Evolutionary conservation across 306 rosid species (phyloP).

Genomic region (Pyrus pyrifolia): DNA sequence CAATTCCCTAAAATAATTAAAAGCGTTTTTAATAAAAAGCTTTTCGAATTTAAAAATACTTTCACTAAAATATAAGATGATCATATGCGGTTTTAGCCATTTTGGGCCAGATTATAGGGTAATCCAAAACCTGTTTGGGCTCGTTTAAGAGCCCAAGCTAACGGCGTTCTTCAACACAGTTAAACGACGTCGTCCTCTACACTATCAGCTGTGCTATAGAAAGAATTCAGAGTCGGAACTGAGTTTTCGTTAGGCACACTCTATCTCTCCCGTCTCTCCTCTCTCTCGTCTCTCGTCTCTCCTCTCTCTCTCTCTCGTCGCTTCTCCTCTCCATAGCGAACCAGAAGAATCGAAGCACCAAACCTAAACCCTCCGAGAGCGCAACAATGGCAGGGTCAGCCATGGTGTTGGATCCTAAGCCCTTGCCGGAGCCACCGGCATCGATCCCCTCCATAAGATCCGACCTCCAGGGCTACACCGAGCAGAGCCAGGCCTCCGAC

Average conservation of each 20-base stretch:
- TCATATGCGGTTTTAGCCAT: neutral
- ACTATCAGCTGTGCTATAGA: neutral
- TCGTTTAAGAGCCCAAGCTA: neutral
- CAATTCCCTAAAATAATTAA: too few relatives aligned
- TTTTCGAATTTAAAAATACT: too few relatives aligned
- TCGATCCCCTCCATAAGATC: slow-evolving; percentile 47
- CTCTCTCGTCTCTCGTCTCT: neutral
- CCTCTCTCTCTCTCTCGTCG: neutral
- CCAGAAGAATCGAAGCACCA: neutral
- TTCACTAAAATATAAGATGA: too few relatives aligned
- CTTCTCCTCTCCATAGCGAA: neutral
- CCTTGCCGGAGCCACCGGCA: slow-evolving; percentile 59
- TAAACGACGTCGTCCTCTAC: neutral
- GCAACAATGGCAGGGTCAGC: slow-evolving; percentile 67
- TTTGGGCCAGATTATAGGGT: neutral
- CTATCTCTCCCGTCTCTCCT: neutral
- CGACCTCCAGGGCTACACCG: slow-evolving; percentile 34
- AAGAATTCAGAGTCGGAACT: neutral
- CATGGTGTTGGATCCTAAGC: slow-evolving; percentile 67
- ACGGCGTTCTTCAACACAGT: neutral
- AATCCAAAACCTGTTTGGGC: neutral
- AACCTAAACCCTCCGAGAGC: neutral
- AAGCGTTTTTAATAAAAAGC: too few relatives aligned
- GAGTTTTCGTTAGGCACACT: slow-evolving; percentile 16
- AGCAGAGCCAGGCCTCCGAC: slow-evolving; percentile 29